Evolutionary conservation across 176 grass and related monocot species (phyloP), one percentile per base, ranked within the genome.

Genomic region (Panicum miliaceum): DNA sequence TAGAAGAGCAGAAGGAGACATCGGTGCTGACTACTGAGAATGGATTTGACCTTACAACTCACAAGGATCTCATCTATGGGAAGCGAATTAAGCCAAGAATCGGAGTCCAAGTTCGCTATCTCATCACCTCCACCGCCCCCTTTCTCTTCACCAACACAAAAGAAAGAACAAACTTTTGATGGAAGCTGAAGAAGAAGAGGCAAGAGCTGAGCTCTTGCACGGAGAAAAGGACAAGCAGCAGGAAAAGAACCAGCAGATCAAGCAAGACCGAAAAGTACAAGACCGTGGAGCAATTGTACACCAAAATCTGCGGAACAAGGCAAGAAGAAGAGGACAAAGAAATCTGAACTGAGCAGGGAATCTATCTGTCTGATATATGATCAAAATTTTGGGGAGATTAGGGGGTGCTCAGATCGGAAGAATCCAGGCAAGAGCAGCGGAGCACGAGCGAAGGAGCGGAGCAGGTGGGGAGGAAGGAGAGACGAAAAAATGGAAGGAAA

Each of bases 281-380:
- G 76, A 76, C 19, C 79, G 68, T 59, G 62, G 81, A 57, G 29
- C 29, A 32, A 68, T 16, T 69, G 62, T 77, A 75, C 19, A 67
- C 9, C 70, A 56, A 36, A 40, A 77, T 40, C 53, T 34, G 48
- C 20, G 67, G 52, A 8, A 47, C 19, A 23, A 7, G 20, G 75
- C 62, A 82, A 40, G 41, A 73, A 73, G 23, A 64, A 54, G 57
- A 80, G 34, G 84, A 65, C 45, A 80, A 73, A 19, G 56, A 56
- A 73, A 86, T 86, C 77, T 65, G 65, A 87, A 19, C 85, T 57
- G 59, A 73, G 78, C 59, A 67, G 53, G 77, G 64, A 81, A 53
- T 74, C 26, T 53, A 18, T 35, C 46, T 35, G 29, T 53, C 8
- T 47, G 15, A 43, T 4, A 29, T 29, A 62, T 4, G 23, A 62